Percentiles rank a stretch among this genome's conserved stretches.
phyloP scores from a whole-genome alignment of 768 basidiomycete genomes.

The Phallus indusiatus region DNA sequence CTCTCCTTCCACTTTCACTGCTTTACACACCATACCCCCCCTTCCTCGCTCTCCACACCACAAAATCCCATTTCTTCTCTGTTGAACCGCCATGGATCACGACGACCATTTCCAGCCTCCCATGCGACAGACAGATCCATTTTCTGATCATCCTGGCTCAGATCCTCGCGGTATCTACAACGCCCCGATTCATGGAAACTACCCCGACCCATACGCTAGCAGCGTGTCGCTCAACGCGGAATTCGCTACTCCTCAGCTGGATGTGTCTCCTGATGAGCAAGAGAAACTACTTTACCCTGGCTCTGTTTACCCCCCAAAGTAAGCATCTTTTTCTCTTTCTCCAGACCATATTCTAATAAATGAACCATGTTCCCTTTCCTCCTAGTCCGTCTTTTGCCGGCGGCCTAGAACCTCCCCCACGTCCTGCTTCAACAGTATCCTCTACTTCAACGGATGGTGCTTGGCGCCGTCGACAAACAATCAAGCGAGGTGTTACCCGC shows the following conservation, averaged over 20 bases:
- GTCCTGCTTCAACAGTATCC: conserved; percentile 35
- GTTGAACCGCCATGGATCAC: conserved; percentile 1
- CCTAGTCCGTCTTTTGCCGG: conserved; percentile 43
- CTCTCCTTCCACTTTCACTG: neutral
- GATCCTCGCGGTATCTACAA: conserved; percentile 36
- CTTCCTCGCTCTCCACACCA: neutral
- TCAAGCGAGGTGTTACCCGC: conserved; percentile 88
- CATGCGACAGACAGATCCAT: conserved; percentile 43
- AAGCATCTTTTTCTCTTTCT: conserved; percentile 20
- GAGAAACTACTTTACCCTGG: conserved; percentile 69
- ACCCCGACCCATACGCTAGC: conserved; percentile 24
- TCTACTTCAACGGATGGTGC: conserved; percentile 27
- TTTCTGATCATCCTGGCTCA: conserved; percentile 58
- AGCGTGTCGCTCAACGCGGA: conserved; percentile 45
- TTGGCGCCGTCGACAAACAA: conserved; percentile 74
- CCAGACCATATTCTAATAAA: conserved; percentile 10
- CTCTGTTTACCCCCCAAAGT: conserved; percentile 58
- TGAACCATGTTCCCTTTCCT: neutral
- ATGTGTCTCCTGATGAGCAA: conserved; percentile 53
- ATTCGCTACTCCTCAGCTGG: conserved; percentile 29
- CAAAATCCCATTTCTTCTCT: neutral
- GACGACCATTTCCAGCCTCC: conserved; percentile 2
- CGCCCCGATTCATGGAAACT: conserved; percentile 23
- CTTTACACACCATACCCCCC: neutral
- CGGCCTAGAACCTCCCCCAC: conserved; percentile 53